Evolutionary conservation across 2,329 filamentous ascomycete genomes (phyloP).

Genomic region (Sporothrix schenckii): DNA sequence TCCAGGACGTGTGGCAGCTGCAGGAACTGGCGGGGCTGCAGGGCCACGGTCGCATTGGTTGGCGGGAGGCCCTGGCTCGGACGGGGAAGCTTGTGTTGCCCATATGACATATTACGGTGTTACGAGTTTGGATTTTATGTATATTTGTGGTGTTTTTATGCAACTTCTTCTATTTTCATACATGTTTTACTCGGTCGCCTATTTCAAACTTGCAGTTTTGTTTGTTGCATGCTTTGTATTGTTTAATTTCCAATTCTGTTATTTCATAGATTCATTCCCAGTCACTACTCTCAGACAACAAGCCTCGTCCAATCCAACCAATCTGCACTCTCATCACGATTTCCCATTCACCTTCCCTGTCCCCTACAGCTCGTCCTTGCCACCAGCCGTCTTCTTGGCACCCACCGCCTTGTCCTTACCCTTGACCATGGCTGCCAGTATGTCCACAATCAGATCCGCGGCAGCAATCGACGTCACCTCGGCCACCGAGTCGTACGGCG

Average conservation of each 20-base stretch:
- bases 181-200: no score
- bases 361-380: conserved; percentile 30
- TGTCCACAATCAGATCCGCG: conserved; percentile 33
- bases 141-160: not conserved
- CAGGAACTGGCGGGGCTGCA: conserved; percentile 7
- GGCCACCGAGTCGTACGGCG: conserved; percentile 69
- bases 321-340: not conserved
- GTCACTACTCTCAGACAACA: no score
- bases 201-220: no score
- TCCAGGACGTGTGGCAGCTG: conserved; percentile 60
- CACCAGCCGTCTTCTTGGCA: not conserved
- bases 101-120: not conserved
- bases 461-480: conserved; percentile 33
- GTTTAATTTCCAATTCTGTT: not conserved
- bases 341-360: not conserved
- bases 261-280: not conserved
- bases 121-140: not conserved
- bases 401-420: not conserved
- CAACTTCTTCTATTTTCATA: not conserved
- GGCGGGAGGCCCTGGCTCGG: conserved; percentile 10
- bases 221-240: not conserved
- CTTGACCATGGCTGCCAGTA: conserved; percentile 32
- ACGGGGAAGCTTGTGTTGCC: conserved; percentile 12
- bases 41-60: conserved; percentile 15
- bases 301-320: no score